These are phyloP conservation scores for Thielaviopsis ethacetica DNA, from an alignment of 2,329 filamentous ascomycete species.

Conservation along the genomic window DNA sequence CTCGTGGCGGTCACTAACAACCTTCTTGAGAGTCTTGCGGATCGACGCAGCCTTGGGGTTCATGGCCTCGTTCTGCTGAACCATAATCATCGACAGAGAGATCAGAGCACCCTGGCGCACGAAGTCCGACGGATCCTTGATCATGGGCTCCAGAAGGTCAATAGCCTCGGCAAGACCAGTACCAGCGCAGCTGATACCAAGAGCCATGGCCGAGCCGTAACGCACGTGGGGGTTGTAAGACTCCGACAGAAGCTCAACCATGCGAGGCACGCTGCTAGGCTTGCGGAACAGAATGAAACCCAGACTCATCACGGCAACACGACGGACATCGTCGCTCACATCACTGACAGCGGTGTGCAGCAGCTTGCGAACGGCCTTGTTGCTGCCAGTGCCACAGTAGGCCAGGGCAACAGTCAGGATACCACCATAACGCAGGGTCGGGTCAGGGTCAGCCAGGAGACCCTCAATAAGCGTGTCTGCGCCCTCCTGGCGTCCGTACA, in stretches of 20 bases:
- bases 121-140: constrained; percentile 97
- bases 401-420: constrained; percentile 98
- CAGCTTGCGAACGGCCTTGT: constrained; percentile 93
- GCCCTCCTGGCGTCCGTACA: constrained; percentile 90
- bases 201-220: constrained; percentile 94
- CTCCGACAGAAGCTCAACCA: constrained; percentile 95
- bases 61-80: constrained; percentile 98
- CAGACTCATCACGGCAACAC: constrained; percentile 92
- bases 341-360: constrained; percentile 95
- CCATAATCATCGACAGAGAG: constrained; percentile 90
- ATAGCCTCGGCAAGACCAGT: constrained; percentile 94
- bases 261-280: constrained; percentile 88
- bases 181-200: constrained; percentile 93
- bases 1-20: constrained; percentile 85
- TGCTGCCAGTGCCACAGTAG: constrained; percentile 93
- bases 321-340: constrained; percentile 91
- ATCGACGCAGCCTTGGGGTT: constrained; percentile 89
- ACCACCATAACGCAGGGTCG: constrained; percentile 85
- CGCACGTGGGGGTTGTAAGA: constrained; percentile 98
- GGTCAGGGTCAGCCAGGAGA: constrained; percentile 82
- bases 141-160: constrained; percentile 94
- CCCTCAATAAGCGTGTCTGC: constrained; percentile 91
- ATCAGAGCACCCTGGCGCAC: constrained; percentile 94
- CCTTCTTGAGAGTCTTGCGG: constrained; percentile 86
- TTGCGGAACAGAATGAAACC: constrained; percentile 98